Percentiles rank a stretch among this genome's conserved stretches.
These are phyloP conservation scores for Fusarium sp. DNA, from an alignment of 2,329 filamentous ascomycete species.

Conservation along the genomic window DNA sequence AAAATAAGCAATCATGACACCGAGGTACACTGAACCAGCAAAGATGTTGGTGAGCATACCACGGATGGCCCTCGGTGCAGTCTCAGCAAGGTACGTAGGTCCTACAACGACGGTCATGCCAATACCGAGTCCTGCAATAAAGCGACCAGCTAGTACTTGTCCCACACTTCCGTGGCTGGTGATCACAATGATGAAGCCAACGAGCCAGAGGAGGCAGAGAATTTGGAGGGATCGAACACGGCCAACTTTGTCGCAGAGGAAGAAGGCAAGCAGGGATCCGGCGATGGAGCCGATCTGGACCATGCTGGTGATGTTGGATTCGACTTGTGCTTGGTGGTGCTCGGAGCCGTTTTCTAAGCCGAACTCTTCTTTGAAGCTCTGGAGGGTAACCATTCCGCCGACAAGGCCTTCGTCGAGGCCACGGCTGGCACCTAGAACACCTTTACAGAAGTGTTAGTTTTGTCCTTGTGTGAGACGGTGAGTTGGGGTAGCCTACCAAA, in stretches of 20 bases:
- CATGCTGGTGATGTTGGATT: conserved; percentile 78
- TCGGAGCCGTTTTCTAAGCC: conserved; percentile 61
- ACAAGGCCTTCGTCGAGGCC: conserved; percentile 69
- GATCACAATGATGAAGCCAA: conserved; percentile 19
- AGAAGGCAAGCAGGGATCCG: conserved; percentile 68
- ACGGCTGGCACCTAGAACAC: conserved; percentile 26
- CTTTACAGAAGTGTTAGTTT: background rate
- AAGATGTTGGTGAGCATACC: conserved; percentile 71
- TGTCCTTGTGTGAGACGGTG: too few species aligned
- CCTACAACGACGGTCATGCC: conserved; percentile 45
- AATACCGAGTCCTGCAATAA: conserved; percentile 22
- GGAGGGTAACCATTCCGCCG: conserved; percentile 70
- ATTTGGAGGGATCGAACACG: conserved; percentile 22
- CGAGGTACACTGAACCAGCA: conserved; percentile 46
- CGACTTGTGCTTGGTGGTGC: conserved; percentile 68
- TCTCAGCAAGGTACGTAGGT: conserved; percentile 71
- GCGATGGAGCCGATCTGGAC: conserved; percentile 77
- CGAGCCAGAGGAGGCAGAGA: conserved; percentile 15
- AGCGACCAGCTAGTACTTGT: conserved; percentile 18
- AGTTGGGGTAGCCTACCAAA: background rate
- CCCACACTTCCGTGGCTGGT: conserved; percentile 21
- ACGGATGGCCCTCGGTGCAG: conserved; percentile 71
- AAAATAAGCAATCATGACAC: conserved; percentile 68
- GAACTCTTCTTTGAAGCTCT: conserved; percentile 68
- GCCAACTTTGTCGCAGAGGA: conserved; percentile 24